Base-by-base conservation (phyloP, 176 grass and related monocot genomes). In the Hyparrhenia diplandra region DNA sequence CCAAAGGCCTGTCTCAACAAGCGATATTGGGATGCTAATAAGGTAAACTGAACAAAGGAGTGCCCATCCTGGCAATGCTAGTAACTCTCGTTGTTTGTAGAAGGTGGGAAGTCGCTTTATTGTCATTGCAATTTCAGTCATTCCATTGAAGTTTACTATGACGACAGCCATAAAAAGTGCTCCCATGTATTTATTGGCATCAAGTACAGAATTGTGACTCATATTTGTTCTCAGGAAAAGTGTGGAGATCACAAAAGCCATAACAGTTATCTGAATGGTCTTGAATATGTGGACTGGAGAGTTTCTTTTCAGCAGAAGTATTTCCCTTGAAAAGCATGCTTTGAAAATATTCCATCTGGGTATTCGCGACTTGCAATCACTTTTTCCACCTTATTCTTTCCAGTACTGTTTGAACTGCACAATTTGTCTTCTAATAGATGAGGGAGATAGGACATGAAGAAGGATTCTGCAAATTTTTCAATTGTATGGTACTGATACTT, bases 41-140 rank as follows among this genome's bases (percentile, higher is more conserved):
- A 98, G 81, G 81, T 81, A 93, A 78, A 87, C 86, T 45, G 95
- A 91, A 82, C 79, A 88, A 88, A 98, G 82, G 67, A 98, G 86
- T 55, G 92, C 90, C 95, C 95, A 98, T 81, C 88, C 92, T 78
- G 95, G 95, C 78, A 98, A 80, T 83, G 36, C 80, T 78, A 98
- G 78, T 81, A 98, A 27, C 51, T 95, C 92, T 62, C 90, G 88
- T 80, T 98, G 95, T 88, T 98, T 98, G 84, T 93, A 98, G 75
- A 93, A 95, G 43, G 92, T 98, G 36, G 92, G 92, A 69, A 98
- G 86, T 29, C 95, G 85, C 69, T 88, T 95, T 86, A 95, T 88
- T 80, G 92, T 98, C 90, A 95, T 98, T 65, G 88, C 85, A 47
- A 98, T 84, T 82, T 98, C 95, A 45, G 92, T 95, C 95, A 95